phyloP scores from a whole-genome alignment of 768 basidiomycete genomes.

The Rhizopogon vulgaris region DNA sequence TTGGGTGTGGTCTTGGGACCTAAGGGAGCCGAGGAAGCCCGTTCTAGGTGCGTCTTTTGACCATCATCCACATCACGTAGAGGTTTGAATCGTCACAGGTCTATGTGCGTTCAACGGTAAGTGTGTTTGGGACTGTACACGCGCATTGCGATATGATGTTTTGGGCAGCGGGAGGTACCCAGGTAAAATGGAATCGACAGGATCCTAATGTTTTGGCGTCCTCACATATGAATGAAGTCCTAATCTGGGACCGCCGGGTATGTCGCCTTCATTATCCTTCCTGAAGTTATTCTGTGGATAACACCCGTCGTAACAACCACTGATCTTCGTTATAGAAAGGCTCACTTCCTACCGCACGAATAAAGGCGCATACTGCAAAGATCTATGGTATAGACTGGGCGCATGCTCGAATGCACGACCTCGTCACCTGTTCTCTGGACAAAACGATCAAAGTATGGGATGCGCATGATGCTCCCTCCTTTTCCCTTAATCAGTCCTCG shows the following conservation, averaged over 20 bases:
- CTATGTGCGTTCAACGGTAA: conserved; percentile 54
- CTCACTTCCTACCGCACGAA: conserved; percentile 67
- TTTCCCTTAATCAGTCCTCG: conserved; percentile 7
- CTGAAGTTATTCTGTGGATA: not conserved
- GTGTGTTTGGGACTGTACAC: conserved; percentile 1
- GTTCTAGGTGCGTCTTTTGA: conserved; percentile 45
- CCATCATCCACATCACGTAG: not conserved
- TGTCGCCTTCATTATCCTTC: conserved; percentile 16
- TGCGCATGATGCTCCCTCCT: conserved; percentile 17
- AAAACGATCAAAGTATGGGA: conserved; percentile 88
- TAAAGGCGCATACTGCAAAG: conserved; percentile 81
- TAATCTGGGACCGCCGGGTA: conserved; percentile 94
- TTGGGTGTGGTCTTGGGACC: conserved; percentile 93
- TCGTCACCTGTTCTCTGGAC: conserved; percentile 93
- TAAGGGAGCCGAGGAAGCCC: conserved; percentile 65
- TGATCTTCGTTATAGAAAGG: conserved; percentile 58
- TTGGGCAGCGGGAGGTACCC: conserved; percentile 73
- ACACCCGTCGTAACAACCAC: not conserved
- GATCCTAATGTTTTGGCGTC: conserved; percentile 86
- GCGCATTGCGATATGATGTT: not conserved
- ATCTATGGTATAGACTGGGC: conserved; percentile 99
- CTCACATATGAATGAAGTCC: conserved; percentile 77
- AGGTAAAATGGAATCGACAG: conserved; percentile 95
- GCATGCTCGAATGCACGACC: conserved; percentile 60
- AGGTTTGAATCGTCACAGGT: conserved; percentile 27